Evolutionary conservation across 371 early-diverging fungal genomes (phyloP), one percentile per base, ranked within the genome.

Genomic region (Mortierella sp.): DNA sequence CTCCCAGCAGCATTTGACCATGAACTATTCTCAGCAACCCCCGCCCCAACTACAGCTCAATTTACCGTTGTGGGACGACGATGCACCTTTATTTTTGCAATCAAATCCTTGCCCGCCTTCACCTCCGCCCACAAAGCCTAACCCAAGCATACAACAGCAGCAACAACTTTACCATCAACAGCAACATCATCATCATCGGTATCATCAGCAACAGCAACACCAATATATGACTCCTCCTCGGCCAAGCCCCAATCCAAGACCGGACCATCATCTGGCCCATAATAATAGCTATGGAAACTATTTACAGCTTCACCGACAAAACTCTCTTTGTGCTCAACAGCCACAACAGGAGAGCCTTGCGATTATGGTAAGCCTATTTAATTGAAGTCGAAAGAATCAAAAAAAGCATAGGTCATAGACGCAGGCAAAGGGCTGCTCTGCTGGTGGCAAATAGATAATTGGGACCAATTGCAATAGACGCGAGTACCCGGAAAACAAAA

Each of bases 1-100:
- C n/a, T n/a, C n/a, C n/a, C n/a, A n/a, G n/a, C n/a, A n/a, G n/a
- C n/a, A n/a, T 29, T 31, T 29, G 29, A 55, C 31, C 34, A 58
- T 58, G 58, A 58, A 58, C 34, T 58, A 58, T 58, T 58, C 58
- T 58, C 58, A 58, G 58, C 58, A 58, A 58, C 34, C 58, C 37
- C 58, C 34, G 58, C 58, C 58, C 19, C 58, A 58, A 58, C 58
- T 58, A 37, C 58, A 58, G 58, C 58, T 58, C 19, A 34, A 58
- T 58, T 58, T 58, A 58, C 58, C 5, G 2, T 37, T 58, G 19
- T 58, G 58, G 58, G 58, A 58, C 34, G 58, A 58, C 19, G 50
- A 50, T 10, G 13, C 34, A 29, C 34, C 34, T n/a, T n/a, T n/a
- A 19, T 19, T 58, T 34, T 58, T 58, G 8, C 58, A 58, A 22